phyloP scores from a whole-genome alignment of 2,329 filamentous ascomycete species.

The Grosmannia penicillata region DNA sequence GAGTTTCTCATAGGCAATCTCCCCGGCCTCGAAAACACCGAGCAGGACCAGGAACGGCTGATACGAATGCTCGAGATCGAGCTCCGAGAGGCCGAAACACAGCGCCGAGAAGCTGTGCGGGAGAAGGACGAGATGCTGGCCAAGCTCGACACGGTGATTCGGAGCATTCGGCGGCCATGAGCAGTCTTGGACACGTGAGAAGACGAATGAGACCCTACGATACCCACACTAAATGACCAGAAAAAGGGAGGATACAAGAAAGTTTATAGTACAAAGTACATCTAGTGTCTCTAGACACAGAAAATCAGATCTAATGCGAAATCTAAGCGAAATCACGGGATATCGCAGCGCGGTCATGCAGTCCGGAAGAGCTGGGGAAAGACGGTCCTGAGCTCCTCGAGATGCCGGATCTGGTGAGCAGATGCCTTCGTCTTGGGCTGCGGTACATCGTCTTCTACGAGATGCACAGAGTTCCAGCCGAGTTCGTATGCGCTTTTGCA shows the following conservation, averaged over 20 bases:
- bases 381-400: slow-evolving; percentile 59
- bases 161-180: slow-evolving; percentile 43
- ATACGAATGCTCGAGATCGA: slow-evolving; percentile 52
- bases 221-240: no score
- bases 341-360: no score
- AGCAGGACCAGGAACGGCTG: slow-evolving; percentile 57
- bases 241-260: no score
- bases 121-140: slow-evolving; percentile 47
- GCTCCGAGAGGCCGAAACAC: slow-evolving; percentile 45
- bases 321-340: no score
- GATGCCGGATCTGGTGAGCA: slow-evolving; percentile 57
- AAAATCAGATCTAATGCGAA: no score
- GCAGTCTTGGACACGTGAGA: not conserved
- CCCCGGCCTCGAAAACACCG: slow-evolving; percentile 65
- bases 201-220: not conserved
- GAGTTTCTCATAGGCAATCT: slow-evolving; percentile 61
- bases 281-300: not conserved
- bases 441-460: slow-evolving; percentile 62
- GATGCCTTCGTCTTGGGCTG: slow-evolving; percentile 50
- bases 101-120: slow-evolving; percentile 46
- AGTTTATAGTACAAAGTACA: not conserved
- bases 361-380: slow-evolving; percentile 79
- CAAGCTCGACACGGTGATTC: slow-evolving; percentile 46
- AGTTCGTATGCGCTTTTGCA: slow-evolving; percentile 60
- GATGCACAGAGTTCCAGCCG: slow-evolving; percentile 77